phyloP scores from a whole-genome alignment of 495 filamentous ascomycete species.

The Sphaerosporella brunnea region DNA sequence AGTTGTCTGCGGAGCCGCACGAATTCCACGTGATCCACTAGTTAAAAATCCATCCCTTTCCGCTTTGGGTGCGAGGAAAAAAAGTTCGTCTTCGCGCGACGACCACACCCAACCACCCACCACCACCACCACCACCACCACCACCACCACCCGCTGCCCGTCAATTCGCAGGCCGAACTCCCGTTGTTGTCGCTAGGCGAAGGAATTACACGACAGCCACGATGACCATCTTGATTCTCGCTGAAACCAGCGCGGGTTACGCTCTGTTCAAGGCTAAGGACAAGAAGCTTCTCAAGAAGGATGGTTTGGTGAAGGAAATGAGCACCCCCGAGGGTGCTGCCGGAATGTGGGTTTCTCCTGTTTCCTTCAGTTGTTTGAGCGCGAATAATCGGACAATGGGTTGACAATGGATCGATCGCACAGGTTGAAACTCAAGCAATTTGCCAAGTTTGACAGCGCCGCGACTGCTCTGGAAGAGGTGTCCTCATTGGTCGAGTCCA shows the following conservation, averaged over 20 bases:
- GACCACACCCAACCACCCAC: background rate
- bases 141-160: background rate
- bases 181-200: background rate
- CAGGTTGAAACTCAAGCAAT: constrained; percentile 88
- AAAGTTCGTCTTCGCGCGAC: background rate
- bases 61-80: background rate
- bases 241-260: constrained; percentile 91
- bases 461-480: constrained; percentile 74
- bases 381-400: background rate
- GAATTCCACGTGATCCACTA: constrained; percentile 1
- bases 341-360: constrained; percentile 50
- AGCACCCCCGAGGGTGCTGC: constrained; percentile 68
- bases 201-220: background rate
- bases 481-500: constrained; percentile 71
- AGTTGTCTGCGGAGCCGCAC: background rate
- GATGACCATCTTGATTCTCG: constrained; percentile 69
- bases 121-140: constrained; percentile 3
- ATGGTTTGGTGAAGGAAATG: constrained; percentile 54
- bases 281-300: constrained; percentile 87
- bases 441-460: constrained; percentile 90
- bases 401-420: constrained; percentile 5
- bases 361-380: no score
- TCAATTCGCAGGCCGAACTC: background rate
- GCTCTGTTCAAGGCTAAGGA: constrained; percentile 93
- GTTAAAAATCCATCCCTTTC: constrained; percentile 1